These are phyloP conservation scores for Dissophora globulifera DNA, from an alignment of 192 early-diverging fungal genomes.

Conservation along the genomic window DNA sequence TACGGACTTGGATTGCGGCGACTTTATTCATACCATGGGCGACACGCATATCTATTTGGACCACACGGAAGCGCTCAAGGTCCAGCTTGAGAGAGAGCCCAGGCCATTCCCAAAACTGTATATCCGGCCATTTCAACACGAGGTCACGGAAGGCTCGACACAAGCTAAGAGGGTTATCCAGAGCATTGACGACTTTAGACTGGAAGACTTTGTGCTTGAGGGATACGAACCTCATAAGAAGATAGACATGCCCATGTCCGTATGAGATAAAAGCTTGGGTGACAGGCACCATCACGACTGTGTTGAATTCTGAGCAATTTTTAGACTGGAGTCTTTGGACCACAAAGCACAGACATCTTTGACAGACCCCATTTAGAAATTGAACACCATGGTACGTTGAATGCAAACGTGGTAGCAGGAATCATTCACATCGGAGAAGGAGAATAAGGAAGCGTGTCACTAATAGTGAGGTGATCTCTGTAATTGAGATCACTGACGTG, in stretches of 20 bases:
- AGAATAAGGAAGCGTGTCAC: no score
- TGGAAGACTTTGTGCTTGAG: constrained; percentile 82
- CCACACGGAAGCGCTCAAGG: constrained; percentile 86
- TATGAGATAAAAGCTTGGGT: constrained; percentile 69
- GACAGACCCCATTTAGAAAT: no score
- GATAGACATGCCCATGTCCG: constrained; percentile 97
- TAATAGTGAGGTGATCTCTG: no score
- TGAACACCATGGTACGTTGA: no score
- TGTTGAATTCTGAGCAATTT: no score
- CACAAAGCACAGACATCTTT: no score
- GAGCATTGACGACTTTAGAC: constrained; percentile 77
- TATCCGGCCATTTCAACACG: constrained; percentile 51
- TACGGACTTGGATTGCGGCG: constrained; percentile 81
- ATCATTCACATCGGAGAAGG: no score
- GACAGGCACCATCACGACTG: no score
- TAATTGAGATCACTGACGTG: no score
- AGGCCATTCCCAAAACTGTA: constrained; percentile 82
- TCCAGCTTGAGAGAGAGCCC: constrained; percentile 82
- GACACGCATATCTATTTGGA: constrained; percentile 96
- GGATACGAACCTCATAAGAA: constrained; percentile 89
- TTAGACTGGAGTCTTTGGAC: no score
- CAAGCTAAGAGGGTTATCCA: constrained; percentile 48
- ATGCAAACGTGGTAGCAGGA: no score
- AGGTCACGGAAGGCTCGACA: not conserved
- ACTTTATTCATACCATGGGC: constrained; percentile 94